Evolutionary conservation across 495 filamentous ascomycete genomes (phyloP), one percentile per base, ranked within the genome.

Genomic region (Aspergillus sclerotiicarbonarius): DNA sequence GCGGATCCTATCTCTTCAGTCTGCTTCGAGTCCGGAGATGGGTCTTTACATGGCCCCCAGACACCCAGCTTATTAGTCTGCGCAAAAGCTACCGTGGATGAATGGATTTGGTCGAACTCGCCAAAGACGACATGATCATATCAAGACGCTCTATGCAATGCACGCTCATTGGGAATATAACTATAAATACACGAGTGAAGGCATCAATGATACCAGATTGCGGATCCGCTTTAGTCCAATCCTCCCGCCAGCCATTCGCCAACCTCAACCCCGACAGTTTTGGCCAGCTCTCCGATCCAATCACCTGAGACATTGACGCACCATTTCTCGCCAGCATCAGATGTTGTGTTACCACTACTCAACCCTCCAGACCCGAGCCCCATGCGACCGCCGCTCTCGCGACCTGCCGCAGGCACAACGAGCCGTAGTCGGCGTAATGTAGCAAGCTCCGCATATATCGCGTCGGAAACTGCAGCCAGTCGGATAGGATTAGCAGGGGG

Each of bases 401-500:
- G 76, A 53, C 79, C 73, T 30, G 82, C 71, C 53, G 75, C 70
- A 77, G 81, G 66, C 69, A 91, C 83, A 10, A 98, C 72, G 51
- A 98, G 72, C 54, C 91, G 72, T 64, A 98, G 67, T 37, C 88
- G 88, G 19, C 86, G 84, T 45, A 98, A 73, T 43, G 93, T 97
- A 31, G 91, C 87, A 31, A 97, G 80, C 59, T 89, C 87, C 63
- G 82, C 82, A 51, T 84, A 84, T 8, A 89, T 75, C 52, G 88
- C 83, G n/a, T 84, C 84, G 33, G 82, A 78, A 19, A 81, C 77
- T 0, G 70, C 76, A 16, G 64, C 65, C 25, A 65, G 61, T 31
- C 71, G 66, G 13, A 84, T 78, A 60, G 85, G 71, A 20, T 80
- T 81, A 9, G 77, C 66, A 1, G 84, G 71, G 10, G 76, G 83